These are phyloP conservation scores for Glycyrrhiza uralensis DNA, from an alignment of 306 rosid species.

Conservation along the genomic window DNA sequence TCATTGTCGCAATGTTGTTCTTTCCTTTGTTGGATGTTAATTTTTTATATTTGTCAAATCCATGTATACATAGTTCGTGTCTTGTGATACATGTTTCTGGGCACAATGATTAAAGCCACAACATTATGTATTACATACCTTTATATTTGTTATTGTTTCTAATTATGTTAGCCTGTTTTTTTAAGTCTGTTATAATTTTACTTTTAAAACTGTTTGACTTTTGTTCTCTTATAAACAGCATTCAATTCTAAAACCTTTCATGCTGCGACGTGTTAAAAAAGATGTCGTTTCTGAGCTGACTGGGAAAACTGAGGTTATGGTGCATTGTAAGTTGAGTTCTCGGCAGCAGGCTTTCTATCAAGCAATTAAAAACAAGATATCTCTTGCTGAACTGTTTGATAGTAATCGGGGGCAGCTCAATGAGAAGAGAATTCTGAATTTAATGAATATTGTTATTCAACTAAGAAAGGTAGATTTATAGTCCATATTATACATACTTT, in stretches of 20 bases:
- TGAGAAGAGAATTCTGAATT: slow-evolving; percentile 68
- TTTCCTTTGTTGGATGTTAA: neutral
- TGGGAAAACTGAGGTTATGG: slow-evolving; percentile 68
- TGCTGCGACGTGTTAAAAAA: slow-evolving; percentile 77
- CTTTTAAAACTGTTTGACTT: slow-evolving; percentile 8
- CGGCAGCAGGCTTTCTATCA: slow-evolving; percentile 84
- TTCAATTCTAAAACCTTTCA: slow-evolving; percentile 79
- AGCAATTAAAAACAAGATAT: slow-evolving; percentile 87
- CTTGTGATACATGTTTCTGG: neutral
- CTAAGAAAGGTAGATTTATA: slow-evolving; percentile 58
- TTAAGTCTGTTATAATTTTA: neutral
- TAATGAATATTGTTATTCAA: slow-evolving; percentile 91
- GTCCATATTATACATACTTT: neutral
- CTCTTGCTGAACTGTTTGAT: slow-evolving; percentile 80
- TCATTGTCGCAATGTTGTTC: neutral
- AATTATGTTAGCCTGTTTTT: neutral
- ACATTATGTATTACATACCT: neutral
- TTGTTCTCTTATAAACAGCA: slow-evolving; percentile 46
- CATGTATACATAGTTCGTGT: neutral
- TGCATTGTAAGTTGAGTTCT: slow-evolving; percentile 84
- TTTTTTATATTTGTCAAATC: neutral
- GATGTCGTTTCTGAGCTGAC: slow-evolving; percentile 83
- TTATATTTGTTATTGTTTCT: neutral
- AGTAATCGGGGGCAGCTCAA: slow-evolving; percentile 69
- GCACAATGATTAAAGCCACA: neutral